Conservation (phyloP, 2,329 filamentous ascomycete species). For the Fusarium pilosicola region DNA sequence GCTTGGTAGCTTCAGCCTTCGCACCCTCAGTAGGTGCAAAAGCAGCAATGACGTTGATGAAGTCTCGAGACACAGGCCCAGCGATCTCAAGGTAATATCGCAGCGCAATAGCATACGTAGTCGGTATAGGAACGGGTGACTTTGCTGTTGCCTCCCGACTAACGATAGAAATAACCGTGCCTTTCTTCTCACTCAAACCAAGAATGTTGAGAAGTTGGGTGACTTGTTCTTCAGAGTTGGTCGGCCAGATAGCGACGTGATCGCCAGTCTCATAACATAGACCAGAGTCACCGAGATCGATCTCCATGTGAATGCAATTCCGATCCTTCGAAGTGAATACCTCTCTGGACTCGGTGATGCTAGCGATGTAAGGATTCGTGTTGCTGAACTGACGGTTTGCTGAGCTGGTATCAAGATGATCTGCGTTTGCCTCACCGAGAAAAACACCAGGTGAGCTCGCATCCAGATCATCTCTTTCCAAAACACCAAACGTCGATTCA, state of each 20-base stretch:
- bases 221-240: neutral
- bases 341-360: neutral
- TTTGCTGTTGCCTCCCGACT: neutral
- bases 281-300: neutral
- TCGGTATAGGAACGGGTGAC: conserved; percentile 1
- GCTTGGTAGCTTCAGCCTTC: neutral
- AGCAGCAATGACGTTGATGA: neutral
- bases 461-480: neutral
- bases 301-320: neutral
- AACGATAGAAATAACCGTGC: neutral
- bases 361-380: neutral
- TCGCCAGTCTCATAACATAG: neutral
- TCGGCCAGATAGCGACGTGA: neutral
- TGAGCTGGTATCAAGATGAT: neutral
- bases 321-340: neutral
- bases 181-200: neutral
- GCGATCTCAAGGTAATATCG: conserved; percentile 13
- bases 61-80: conserved; percentile 8
- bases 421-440: neutral
- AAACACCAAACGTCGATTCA: neutral
- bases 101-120: neutral
- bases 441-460: neutral
- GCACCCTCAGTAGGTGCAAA: neutral
- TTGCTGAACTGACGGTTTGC: neutral
- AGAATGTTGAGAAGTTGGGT: neutral